Evolutionary conservation across 2,329 filamentous ascomycete genomes (phyloP), one percentile per base, ranked within the genome.

Genomic region (Uncinocarpus reesii): DNA sequence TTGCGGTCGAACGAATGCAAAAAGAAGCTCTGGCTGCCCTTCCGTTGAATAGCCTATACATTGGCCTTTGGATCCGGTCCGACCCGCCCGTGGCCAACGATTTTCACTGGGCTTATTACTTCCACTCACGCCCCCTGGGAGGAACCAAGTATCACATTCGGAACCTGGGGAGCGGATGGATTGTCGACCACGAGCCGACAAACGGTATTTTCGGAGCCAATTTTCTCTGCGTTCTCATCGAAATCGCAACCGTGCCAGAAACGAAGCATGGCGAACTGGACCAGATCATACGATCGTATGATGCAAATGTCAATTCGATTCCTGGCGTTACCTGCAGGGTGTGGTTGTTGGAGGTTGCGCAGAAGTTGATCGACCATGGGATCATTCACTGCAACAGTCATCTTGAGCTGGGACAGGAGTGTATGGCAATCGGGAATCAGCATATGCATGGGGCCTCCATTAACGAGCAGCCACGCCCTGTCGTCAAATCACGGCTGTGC

Each of bases 41-140:
- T 21, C 23, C 47, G 13, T 18, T 46, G 7, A 34, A 47, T 29
- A 36, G 42, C 3, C 47, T 52, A 7, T 50, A 45, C 47, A 56
- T 62, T 18, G 49, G 54, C 16, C 57, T 63, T 10, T 60, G 49
- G 32, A 52, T 59, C 10, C 56, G 56, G 4, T 49, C 55, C 1
- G 54, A 63, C 31, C 60, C 58, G 24, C 57, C 57, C 3, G 6
- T 42, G 1, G 45, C 51, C 18, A 56, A 62, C 37, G 51, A 61
- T n/a, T 62, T 61, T 48, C 57, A 63, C 50, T 63, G 61, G 60
- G 60, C 45, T 2, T 55, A 56, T 7, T 64, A 64, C 40, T 49
- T 56, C 45, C 59, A 61, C 46, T 55, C 20, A 7, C n/a, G n/a
- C 13, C 7, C 23, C 8, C 37, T n/a, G 11, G 28, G 48, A 15